Evolutionary conservation across 2,329 filamentous ascomycete genomes (phyloP).

Genomic region (Colletotrichum sojae): DNA sequence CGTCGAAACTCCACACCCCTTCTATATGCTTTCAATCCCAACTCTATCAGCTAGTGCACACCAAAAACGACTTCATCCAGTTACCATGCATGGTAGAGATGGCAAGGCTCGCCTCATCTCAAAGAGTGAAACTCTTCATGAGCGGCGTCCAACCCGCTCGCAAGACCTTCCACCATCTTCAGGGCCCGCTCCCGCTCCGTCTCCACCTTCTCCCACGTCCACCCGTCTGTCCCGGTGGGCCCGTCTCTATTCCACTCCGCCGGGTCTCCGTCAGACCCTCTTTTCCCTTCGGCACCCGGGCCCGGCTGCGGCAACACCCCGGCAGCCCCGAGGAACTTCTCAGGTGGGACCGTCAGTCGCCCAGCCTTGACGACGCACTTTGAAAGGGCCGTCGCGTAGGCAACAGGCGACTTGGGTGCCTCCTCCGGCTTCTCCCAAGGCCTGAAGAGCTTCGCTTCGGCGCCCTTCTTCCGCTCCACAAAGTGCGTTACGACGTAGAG

Average conservation of each 20-base stretch:
- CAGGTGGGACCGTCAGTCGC: conserved; percentile 84
- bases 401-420: conserved; percentile 45
- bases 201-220: conserved; percentile 36
- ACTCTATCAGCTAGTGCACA: no score
- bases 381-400: conserved; percentile 77
- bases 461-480: conserved; percentile 54
- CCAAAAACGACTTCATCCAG: no score
- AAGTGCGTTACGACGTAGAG: conserved; percentile 49
- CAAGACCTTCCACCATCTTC: conserved; percentile 22
- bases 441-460: conserved; percentile 43
- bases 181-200: conserved; percentile 26
- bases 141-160: conserved; percentile 25
- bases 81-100: not conserved
- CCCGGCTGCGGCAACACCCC: conserved; percentile 16
- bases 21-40: no score
- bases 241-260: not conserved
- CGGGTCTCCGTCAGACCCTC: not conserved
- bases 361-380: conserved; percentile 89
- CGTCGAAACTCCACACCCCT: no score
- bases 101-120: not conserved
- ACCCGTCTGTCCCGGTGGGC: not conserved
- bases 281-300: not conserved
- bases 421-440: conserved; percentile 63
- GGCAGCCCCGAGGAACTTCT: conserved; percentile 30
- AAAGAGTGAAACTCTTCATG: conserved; percentile 27